Conservation (phyloP, 371 early-diverging fungal species). For the Blastocladiella emersonii region DNA sequence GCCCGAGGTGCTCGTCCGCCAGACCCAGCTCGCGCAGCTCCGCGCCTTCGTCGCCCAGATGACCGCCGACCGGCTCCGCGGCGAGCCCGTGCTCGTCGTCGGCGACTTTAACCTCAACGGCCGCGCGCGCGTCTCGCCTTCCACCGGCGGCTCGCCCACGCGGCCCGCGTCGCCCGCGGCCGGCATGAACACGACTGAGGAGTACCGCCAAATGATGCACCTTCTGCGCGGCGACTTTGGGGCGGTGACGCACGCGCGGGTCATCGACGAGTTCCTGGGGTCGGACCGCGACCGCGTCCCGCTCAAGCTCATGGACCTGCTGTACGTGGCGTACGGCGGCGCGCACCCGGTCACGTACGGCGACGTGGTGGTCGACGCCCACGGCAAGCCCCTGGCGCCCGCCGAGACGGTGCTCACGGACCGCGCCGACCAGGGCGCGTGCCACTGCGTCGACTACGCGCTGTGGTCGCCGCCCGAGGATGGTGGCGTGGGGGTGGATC, state of each 20-base stretch:
- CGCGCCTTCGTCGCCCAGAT: slow-evolving; percentile 39
- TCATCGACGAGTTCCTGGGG: slow-evolving; percentile 4
- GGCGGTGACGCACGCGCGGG: slow-evolving; percentile 16
- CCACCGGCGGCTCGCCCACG: slow-evolving; percentile 8
- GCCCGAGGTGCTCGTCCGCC: slow-evolving; percentile 35
- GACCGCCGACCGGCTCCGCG: slow-evolving; percentile 17
- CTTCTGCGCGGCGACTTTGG: slow-evolving; percentile 44
- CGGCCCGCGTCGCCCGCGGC: too few relatives aligned
- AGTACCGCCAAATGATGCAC: slow-evolving; percentile 50
- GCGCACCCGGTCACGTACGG: slow-evolving; percentile 65
- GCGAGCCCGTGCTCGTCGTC: slow-evolving; percentile 41
- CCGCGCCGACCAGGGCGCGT: slow-evolving; percentile 30
- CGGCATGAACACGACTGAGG: slow-evolving; percentile 26
- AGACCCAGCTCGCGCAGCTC: slow-evolving; percentile 40
- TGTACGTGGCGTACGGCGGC: slow-evolving; percentile 36
- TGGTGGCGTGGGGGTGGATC: too few relatives aligned
- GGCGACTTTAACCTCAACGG: slow-evolving; percentile 69
- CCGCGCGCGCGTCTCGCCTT: slow-evolving; percentile 33
- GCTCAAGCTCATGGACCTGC: slow-evolving; percentile 27
- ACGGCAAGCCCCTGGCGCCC: slow-evolving; percentile 25
- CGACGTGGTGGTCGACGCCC: slow-evolving; percentile 28
- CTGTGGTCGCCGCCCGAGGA: slow-evolving; percentile 17
- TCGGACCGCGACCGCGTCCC: slow-evolving; percentile 1
- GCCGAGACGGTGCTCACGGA: slow-evolving; percentile 47
- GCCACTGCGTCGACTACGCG: slow-evolving; percentile 56